phyloP scores from a whole-genome alignment of 352 stramenopile species.

The Elongisporangium senticosum region DNA sequence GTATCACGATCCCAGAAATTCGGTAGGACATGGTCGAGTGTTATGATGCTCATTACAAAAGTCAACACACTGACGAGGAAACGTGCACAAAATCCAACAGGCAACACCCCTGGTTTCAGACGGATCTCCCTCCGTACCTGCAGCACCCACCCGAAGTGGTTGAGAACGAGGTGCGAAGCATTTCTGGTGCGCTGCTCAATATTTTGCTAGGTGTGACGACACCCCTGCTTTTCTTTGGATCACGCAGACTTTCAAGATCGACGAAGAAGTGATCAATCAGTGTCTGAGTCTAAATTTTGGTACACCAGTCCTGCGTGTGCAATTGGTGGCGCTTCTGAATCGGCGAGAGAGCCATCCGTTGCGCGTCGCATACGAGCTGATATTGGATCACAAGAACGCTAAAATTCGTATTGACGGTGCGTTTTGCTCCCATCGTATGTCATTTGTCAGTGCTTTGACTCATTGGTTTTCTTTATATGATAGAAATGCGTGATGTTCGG shows the following conservation, averaged over 20 bases:
- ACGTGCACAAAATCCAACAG: slow-evolving; percentile 6
- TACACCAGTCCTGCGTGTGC: slow-evolving; percentile 40
- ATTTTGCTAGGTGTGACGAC: neutral
- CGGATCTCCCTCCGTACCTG: slow-evolving; percentile 97
- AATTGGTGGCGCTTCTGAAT: slow-evolving; percentile 50
- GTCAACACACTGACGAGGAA: neutral
- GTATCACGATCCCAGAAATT: slow-evolving; percentile 98
- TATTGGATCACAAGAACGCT: slow-evolving; percentile 97
- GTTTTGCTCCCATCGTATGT: slow-evolving; percentile 1
- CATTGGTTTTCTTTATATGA: neutral
- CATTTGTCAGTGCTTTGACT: slow-evolving; percentile 1
- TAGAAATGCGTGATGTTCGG: slow-evolving; percentile 71
- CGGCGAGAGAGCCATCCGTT: slow-evolving; percentile 68
- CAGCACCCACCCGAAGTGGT: slow-evolving; percentile 94
- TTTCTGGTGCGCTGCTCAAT: neutral
- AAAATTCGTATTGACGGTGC: slow-evolving; percentile 88
- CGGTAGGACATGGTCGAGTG: slow-evolving; percentile 23
- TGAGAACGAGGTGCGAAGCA: slow-evolving; percentile 89
- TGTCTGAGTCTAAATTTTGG: slow-evolving; percentile 53
- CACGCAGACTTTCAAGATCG: slow-evolving; percentile 67
- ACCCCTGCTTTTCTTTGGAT: slow-evolving; percentile 1
- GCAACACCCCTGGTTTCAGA: slow-evolving; percentile 98
- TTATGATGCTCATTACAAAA: neutral
- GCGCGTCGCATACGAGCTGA: slow-evolving; percentile 95
- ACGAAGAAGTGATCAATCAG: slow-evolving; percentile 64